phyloP scores from a whole-genome alignment of 2,329 filamentous ascomycete genomes.

The Aspergillus novoparasiticus region DNA sequence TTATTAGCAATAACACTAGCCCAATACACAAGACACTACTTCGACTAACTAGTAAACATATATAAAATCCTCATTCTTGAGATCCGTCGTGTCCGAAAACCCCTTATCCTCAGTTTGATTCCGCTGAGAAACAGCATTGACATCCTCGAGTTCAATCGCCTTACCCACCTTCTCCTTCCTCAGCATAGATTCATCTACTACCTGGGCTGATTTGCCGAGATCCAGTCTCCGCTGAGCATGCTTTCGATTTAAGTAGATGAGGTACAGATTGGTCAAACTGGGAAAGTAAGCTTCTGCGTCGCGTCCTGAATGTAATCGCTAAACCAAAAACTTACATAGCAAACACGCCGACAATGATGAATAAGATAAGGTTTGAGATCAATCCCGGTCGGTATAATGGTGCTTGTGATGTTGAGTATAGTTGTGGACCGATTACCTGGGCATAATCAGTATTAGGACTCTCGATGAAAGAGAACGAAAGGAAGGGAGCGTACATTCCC shows the following conservation, averaged over 20 bases:
- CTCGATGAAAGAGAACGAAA: accelerated
- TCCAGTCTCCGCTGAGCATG: slow-evolving; percentile 33
- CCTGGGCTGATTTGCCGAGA: slow-evolving; percentile 32
- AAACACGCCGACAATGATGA: slow-evolving; percentile 32
- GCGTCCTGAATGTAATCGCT: not conserved
- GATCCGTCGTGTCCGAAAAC: slow-evolving; percentile 19
- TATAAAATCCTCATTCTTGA: slow-evolving; percentile 24
- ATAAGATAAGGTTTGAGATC: slow-evolving; percentile 38
- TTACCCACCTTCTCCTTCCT: slow-evolving; percentile 23
- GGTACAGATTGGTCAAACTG: slow-evolving; percentile 33
- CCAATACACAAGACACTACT: accelerated
- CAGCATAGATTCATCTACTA: slow-evolving; percentile 39
- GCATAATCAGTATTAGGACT: not conserved
- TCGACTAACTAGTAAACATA: slow-evolving; percentile 18
- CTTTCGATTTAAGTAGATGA: slow-evolving; percentile 33
- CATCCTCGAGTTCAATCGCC: slow-evolving; percentile 13
- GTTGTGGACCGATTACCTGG: slow-evolving; percentile 34
- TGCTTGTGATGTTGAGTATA: slow-evolving; percentile 38
- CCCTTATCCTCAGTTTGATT: slow-evolving; percentile 12
- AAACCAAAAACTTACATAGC: slow-evolving; percentile 22
- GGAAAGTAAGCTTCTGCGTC: not conserved
- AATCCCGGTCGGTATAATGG: slow-evolving; percentile 37
- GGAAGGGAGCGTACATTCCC: slow-evolving; percentile 29
- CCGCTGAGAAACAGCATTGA: not conserved
- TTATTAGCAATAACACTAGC: not conserved